Percentiles rank a stretch among this genome's conserved stretches.
Evolutionary conservation across 306 rosid genomes (phyloP).

Genomic region (Sindora glabra): DNA sequence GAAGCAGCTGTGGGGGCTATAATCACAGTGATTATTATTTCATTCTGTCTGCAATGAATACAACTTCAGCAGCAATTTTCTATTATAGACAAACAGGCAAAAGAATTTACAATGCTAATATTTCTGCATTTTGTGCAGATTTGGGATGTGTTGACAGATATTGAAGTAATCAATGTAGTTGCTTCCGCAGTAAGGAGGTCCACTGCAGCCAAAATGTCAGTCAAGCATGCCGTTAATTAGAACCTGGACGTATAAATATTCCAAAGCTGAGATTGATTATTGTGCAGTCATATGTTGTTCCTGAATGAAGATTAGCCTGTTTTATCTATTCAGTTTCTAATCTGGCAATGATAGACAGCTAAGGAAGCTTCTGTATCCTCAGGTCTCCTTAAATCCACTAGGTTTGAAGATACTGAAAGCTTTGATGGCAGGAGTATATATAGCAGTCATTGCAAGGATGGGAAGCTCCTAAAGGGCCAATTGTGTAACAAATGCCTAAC

Average conservation of each 20-base stretch:
- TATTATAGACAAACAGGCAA: background rate
- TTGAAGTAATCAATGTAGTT: conserved; percentile 57
- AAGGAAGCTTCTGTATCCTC: conserved; percentile 4
- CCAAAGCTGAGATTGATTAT: conserved; percentile 44
- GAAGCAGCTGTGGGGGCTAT: background rate
- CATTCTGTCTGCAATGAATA: no score
- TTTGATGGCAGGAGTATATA: background rate
- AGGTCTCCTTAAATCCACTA: conserved; percentile 6
- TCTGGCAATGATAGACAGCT: background rate
- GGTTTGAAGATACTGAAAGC: background rate
- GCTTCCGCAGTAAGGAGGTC: conserved; percentile 54
- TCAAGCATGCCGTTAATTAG: conserved; percentile 45
- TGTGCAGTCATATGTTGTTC: no score
- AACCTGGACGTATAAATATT: conserved; percentile 47
- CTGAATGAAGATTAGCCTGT: no score
- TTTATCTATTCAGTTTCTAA: no score
- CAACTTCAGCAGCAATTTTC: background rate
- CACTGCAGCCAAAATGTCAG: conserved; percentile 57
- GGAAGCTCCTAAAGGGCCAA: conserved; percentile 17
- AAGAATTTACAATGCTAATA: background rate
- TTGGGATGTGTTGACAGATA: conserved; percentile 75
- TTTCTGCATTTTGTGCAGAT: conserved; percentile 30
- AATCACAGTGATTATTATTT: background rate
- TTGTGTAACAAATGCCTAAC: background rate
- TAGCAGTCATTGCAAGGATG: conserved; percentile 10